Base-by-base conservation (phyloP, 179 eudicot genomes). In the Actinidia polygama region DNA sequence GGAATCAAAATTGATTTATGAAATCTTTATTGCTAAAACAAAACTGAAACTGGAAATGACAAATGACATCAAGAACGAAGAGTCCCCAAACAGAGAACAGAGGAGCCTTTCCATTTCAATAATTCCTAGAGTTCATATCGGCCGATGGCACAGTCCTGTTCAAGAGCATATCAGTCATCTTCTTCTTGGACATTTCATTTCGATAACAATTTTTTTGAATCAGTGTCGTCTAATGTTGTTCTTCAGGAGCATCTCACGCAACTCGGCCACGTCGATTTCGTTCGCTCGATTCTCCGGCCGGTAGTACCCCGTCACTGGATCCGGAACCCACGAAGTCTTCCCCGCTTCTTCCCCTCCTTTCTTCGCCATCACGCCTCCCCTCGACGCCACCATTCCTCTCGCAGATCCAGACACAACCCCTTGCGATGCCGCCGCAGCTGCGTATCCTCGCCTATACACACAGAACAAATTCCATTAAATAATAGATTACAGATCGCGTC, bases 241-340 rank as follows among this genome's bases (percentile, higher is more conserved):
- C 82, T 84, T 89, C 73, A 85, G 26, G 55, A 85, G 83, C 87
- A 87, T 26, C 82, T 77, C 81, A 36, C 91, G 84, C 4, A 90
- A 77, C 85, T 86, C 91, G 0, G 88, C 93, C 7, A 86, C 88
- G 69, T 89, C 89, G 54, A 89, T 40, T 15, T 83, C 86, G n/a
- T 86, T 61, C 2, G 69, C 53, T 6, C 82, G 83, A 18, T 71
- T 82, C 79, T 89, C 91, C 14, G 93, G 93, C 75, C 88, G 69
- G 83, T 89, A 90, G 70, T 79, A 87, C 3, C 93, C 93, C 8
- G 93, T 90, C 6, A 79, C 84, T 57, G 93, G 93, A 81, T 96
- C 99, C 2, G 99, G 99, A 18, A 91, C 88, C 99, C 99, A 96
- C 53, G 97, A 81, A 6, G 84, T 87, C 64, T 77, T 87, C 30